Conservation (phyloP, 495 filamentous ascomycete genomes). For the Tuber magnatum region DNA sequence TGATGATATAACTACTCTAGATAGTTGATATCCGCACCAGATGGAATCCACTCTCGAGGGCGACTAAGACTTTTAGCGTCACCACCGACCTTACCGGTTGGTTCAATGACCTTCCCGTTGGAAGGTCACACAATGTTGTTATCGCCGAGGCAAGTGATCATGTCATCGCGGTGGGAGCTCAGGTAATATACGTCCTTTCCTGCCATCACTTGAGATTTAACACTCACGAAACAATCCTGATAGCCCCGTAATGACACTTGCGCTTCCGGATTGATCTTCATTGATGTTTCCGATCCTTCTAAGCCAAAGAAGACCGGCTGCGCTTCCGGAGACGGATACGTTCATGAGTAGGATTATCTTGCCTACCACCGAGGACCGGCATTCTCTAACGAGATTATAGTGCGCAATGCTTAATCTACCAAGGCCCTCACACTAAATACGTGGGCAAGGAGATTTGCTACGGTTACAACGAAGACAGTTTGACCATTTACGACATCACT, state of each 20-base stretch:
- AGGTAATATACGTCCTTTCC: constrained; percentile 8
- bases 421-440: constrained; percentile 51
- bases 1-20: constrained; percentile 16
- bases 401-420: constrained; percentile 55
- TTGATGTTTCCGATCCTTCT: constrained; percentile 39
- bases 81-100: constrained; percentile 43
- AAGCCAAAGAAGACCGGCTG: constrained; percentile 42
- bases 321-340: constrained; percentile 41
- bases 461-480: constrained; percentile 49
- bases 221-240: neutral
- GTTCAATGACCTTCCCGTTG: constrained; percentile 42
- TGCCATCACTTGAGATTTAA: too few species aligned
- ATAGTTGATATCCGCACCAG: constrained; percentile 23
- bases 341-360: constrained; percentile 43
- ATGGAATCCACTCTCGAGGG: constrained; percentile 21
- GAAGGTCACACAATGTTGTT: constrained; percentile 39
- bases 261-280: constrained; percentile 42
- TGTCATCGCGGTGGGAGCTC: constrained; percentile 42
- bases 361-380: neutral
- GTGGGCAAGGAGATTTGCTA: constrained; percentile 53
- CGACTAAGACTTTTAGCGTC: constrained; percentile 39
- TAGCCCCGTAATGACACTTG: constrained; percentile 34
- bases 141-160: constrained; percentile 40
- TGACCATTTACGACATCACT: constrained; percentile 53
- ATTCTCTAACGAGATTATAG: neutral